These are phyloP conservation scores for Pseudogymnoascus sp. DNA, from an alignment of 2,329 filamentous ascomycete species.

Conservation along the genomic window DNA sequence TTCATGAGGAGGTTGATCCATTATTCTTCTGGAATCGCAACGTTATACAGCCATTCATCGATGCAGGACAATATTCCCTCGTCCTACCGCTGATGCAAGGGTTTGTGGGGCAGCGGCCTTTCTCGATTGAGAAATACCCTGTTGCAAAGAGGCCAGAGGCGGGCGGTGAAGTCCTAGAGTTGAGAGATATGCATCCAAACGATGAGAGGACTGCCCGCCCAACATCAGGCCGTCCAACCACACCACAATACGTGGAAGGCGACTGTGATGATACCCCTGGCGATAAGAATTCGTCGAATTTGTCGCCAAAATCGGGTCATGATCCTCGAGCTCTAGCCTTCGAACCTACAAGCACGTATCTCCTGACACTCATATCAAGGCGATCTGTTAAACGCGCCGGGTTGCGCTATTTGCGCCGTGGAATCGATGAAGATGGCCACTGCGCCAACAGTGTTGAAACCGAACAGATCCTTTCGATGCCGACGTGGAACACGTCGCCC, in stretches of 20 bases:
- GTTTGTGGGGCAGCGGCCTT: constrained; percentile 80
- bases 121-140: constrained; percentile 60
- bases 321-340: background rate
- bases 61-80: constrained; percentile 62
- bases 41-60: constrained; percentile 64
- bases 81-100: constrained; percentile 84
- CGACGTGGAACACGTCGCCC: constrained; percentile 56
- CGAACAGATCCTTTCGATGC: constrained; percentile 78
- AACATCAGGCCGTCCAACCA: background rate
- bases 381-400: constrained; percentile 80
- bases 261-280: background rate
- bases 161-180: constrained; percentile 33
- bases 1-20: constrained; percentile 66
- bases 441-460: constrained; percentile 90
- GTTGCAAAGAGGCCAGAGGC: constrained; percentile 36
- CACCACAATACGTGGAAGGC: background rate
- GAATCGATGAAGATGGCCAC: constrained; percentile 81
- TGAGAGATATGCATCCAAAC: constrained; percentile 32
- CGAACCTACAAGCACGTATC: constrained; percentile 22
- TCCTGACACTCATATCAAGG: constrained; percentile 88
- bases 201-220: background rate
- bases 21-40: constrained; percentile 88
- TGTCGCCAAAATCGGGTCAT: background rate
- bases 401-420: constrained; percentile 79
- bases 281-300: background rate